Evolutionary conservation across 2,329 filamentous ascomycete genomes (phyloP).

Genomic region (Geoglossum cookeanum): DNA sequence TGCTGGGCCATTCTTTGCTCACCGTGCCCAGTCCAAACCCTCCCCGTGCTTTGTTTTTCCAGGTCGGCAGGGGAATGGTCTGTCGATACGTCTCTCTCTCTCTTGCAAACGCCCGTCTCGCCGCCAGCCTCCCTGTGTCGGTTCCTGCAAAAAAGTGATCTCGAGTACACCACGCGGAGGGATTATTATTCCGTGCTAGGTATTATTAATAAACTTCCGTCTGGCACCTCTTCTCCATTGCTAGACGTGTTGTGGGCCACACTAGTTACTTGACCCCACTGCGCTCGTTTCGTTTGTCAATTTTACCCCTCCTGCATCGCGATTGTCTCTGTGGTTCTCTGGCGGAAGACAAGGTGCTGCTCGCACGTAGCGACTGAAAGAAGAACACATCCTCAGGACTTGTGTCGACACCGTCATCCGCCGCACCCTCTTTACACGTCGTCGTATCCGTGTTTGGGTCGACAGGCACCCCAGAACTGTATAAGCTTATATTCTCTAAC

Average conservation of each 20-base stretch:
- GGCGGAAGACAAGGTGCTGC: neutral
- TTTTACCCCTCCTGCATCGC: neutral
- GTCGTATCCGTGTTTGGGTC: neutral
- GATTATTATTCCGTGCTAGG: neutral
- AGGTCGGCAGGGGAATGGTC: neutral
- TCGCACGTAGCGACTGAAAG: neutral
- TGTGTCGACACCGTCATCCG: neutral
- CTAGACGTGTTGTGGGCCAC: neutral
- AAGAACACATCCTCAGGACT: neutral
- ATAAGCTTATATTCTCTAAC: neutral
- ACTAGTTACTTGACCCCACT: neutral
- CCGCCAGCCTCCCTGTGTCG: neutral
- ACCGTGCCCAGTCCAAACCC: neutral
- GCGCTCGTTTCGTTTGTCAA: neutral
- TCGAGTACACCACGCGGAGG: neutral
- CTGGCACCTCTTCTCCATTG: neutral
- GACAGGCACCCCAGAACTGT: neutral
- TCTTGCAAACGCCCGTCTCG: neutral
- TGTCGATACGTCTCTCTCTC: neutral
- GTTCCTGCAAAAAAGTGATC: neutral
- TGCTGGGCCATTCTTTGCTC: neutral
- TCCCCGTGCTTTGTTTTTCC: neutral
- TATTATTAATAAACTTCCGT: neutral
- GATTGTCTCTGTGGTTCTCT: neutral
- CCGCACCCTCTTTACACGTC: neutral